A percentile compares a stretch with the other conserved stretches of the same genome.
These are phyloP conservation scores for Fusarium sacchari DNA, from an alignment of 2,329 filamentous ascomycete species.

Conservation along the genomic window DNA sequence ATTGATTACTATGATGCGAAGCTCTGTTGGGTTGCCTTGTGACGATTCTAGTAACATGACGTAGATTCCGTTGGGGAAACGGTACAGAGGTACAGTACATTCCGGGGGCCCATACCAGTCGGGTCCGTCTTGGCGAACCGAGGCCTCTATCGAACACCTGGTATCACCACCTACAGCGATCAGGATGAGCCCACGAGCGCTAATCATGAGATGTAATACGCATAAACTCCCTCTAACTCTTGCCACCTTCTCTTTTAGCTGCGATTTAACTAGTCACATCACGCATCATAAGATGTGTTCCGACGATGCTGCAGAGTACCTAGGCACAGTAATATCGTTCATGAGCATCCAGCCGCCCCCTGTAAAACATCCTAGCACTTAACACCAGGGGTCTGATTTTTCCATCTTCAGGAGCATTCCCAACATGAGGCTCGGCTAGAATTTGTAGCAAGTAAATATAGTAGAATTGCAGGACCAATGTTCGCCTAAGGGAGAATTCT, in stretches of 20 bases:
- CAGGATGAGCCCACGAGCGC: slow-evolving; percentile 4
- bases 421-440: not conserved
- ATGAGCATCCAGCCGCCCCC: slow-evolving; percentile 21
- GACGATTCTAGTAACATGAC: slow-evolving; percentile 44
- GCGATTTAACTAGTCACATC: not conserved
- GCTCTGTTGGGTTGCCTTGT: slow-evolving; percentile 38
- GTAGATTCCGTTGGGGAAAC: slow-evolving; percentile 46
- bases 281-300: slow-evolving; percentile 14
- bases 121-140: slow-evolving; percentile 22
- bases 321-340: not conserved
- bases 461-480: slow-evolving; percentile 48
- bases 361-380: slow-evolving; percentile 19
- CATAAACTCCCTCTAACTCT: not conserved
- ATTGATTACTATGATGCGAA: slow-evolving; percentile 23
- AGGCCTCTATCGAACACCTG: slow-evolving; percentile 29
- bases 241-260: slow-evolving; percentile 4
- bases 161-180: slow-evolving; percentile 14
- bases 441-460: slow-evolving; percentile 29
- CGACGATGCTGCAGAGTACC: not conserved
- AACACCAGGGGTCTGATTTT: slow-evolving; percentile 17
- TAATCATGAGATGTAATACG: not conserved
- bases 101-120: slow-evolving; percentile 12
- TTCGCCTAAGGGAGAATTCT: slow-evolving; percentile 51
- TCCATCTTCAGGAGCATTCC: slow-evolving; percentile 8
- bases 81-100: slow-evolving; percentile 14